Evolutionary conservation across 345 rosid species (phyloP), one percentile per base, ranked within the genome.

Genomic region (Moringa oleifera): DNA sequence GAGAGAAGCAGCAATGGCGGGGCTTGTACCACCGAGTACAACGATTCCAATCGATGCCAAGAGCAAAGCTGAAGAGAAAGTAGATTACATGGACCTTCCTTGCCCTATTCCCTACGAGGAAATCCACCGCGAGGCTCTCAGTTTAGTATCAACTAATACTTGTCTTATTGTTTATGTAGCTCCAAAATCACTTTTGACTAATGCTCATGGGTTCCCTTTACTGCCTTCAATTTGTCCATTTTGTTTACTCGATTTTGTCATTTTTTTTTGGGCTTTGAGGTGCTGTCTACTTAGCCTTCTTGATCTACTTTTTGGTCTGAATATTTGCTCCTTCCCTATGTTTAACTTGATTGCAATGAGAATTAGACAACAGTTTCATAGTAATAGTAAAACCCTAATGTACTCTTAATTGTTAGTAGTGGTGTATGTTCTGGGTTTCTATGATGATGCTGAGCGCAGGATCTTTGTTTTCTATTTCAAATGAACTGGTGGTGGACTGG

Each of bases 101-200:
- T 89, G 95, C 68, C 98, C 98, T 59, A 74, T 89, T 73, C 91
- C 98, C 33, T 92, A 82, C 37, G 98, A 92, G 55, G 98, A 92
- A 73, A 72, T 89, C 75, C 95, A 89, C 73, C 95, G 98, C 1
- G 97, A 92, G 81, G 92, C 95, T 67, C 75, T 84, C 65, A 89
- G 97, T 92, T 74, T 53, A 70, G 90, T 81, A 23, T 51, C 61
- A 22, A 19, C 16, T 13, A 20, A 55, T 41, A 28, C 13, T 41
- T 41, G 1, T 41, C 47, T 28, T 41, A 41, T 41, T 41, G 12
- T 41, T 41, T 15, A 2, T 11, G 8, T 28, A 3, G 17, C 31
- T 62, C 24, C 57, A 24, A 7, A 54, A 51, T 66, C 53, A 25
- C 67, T 54, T 70, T 7, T 13, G 57, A 45, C 41, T 55, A 18